Conservation (phyloP, 2,329 filamentous ascomycete species). For the Akanthomyces uredinophilus region DNA sequence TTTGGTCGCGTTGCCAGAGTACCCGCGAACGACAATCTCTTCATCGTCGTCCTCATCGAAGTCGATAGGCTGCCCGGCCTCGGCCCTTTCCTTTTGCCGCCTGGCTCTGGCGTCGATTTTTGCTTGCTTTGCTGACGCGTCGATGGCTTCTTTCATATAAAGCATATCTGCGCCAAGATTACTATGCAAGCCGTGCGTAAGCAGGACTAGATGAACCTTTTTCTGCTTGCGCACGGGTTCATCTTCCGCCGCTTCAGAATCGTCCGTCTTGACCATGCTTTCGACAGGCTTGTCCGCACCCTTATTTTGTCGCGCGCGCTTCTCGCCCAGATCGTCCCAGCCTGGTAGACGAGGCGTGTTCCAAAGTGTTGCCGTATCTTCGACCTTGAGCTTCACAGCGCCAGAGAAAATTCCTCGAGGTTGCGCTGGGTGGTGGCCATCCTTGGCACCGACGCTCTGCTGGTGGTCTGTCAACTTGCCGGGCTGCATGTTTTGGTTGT, state of each 20-base stretch:
- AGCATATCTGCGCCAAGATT: constrained; percentile 96
- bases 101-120: constrained; percentile 62
- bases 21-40: constrained; percentile 84
- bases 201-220: constrained; percentile 82
- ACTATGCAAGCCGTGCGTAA: constrained; percentile 93
- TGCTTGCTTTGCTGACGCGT: constrained; percentile 71
- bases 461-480: constrained; percentile 75
- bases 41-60: constrained; percentile 60
- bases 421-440: constrained; percentile 57
- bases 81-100: constrained; percentile 44
- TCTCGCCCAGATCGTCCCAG: constrained; percentile 44
- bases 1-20: constrained; percentile 80
- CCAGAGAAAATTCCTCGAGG: constrained; percentile 77
- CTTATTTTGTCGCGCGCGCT: constrained; percentile 20
- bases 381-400: constrained; percentile 70
- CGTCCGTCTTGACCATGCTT: constrained; percentile 29
- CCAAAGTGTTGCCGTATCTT: constrained; percentile 88
- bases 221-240: constrained; percentile 52
- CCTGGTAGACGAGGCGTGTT: constrained; percentile 80
- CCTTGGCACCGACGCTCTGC: constrained; percentile 51
- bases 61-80: constrained; percentile 19
- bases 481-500: constrained; percentile 52
- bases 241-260: constrained; percentile 25
- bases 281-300: constrained; percentile 30
- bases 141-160: constrained; percentile 95